A percentile compares a stretch with the other conserved stretches of the same genome.
These are phyloP conservation scores for Eucalyptus polyanthemos DNA, from an alignment of 345 rosid species.

Conservation along the genomic window DNA sequence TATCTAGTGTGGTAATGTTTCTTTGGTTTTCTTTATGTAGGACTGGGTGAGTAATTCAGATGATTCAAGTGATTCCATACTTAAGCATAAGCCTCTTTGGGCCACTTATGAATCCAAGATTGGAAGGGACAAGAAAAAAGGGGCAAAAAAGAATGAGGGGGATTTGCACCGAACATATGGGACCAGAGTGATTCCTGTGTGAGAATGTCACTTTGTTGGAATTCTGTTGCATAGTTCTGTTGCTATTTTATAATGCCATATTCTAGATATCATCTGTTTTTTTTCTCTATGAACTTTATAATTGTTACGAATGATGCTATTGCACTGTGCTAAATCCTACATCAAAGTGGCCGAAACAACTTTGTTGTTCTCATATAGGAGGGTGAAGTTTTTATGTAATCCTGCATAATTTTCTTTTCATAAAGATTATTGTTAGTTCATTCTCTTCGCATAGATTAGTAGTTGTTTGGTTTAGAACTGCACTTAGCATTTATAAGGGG, in stretches of 20 bases:
- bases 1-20: slow-evolving; percentile 1
- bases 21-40: slow-evolving; percentile 21
- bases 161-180: slow-evolving; percentile 81
- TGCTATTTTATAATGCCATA: not conserved
- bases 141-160: slow-evolving; percentile 48
- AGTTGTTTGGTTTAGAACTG: not conserved
- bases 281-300: not conserved
- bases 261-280: not conserved
- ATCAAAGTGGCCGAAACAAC: not conserved
- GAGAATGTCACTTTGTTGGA: slow-evolving; percentile 8
- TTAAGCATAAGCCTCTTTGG: slow-evolving; percentile 97
- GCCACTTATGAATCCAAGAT: slow-evolving; percentile 41
- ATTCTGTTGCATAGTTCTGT: not conserved
- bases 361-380: not conserved
- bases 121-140: slow-evolving; percentile 52
- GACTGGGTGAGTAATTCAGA: slow-evolving; percentile 75
- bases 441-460: not conserved
- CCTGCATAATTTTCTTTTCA: not conserved
- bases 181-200: slow-evolving; percentile 99
- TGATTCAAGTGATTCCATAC: slow-evolving; percentile 61
- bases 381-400: not conserved
- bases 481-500: not conserved
- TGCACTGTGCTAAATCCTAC: not conserved
- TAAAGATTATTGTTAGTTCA: not conserved
- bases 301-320: not conserved